These are phyloP conservation scores for Talinum fruticosum DNA, from an alignment of 148 eudicot genomes.

Conservation along the genomic window DNA sequence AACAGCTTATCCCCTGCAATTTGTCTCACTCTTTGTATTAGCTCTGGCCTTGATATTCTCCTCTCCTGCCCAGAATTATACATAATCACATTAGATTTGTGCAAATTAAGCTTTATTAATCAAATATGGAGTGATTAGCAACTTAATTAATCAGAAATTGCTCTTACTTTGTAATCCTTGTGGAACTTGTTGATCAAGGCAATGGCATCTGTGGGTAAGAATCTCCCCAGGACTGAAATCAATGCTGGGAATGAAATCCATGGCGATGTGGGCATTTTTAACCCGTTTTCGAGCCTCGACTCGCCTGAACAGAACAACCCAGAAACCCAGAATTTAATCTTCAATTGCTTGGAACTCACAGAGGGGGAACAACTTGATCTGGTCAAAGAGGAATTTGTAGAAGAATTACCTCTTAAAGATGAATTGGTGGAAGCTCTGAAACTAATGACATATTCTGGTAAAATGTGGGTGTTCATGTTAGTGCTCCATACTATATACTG, in stretches of 20 bases:
- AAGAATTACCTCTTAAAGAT: constrained; percentile 8
- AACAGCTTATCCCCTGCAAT: constrained; percentile 46
- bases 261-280: constrained; percentile 38
- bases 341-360: neutral
- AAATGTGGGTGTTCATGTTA: constrained; percentile 51
- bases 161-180: constrained; percentile 39
- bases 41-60: constrained; percentile 31
- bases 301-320: neutral
- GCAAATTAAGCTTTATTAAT: neutral
- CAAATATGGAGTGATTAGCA: no score
- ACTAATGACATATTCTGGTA: constrained; percentile 43
- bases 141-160: neutral
- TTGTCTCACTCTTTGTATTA: constrained; percentile 35
- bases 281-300: neutral
- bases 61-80: constrained; percentile 24
- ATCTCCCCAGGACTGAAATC: constrained; percentile 27
- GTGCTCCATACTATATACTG: constrained; percentile 43
- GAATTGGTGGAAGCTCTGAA: constrained; percentile 20
- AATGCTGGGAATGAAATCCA: constrained; percentile 40
- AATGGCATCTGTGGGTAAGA: constrained; percentile 27
- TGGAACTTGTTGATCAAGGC: constrained; percentile 36
- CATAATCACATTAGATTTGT: neutral
- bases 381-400: neutral
- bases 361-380: neutral
- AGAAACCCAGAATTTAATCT: neutral